Evolutionary conservation across 805 yeast genomes (phyloP).

Genomic region (Lipomyces chichibuensis): DNA sequence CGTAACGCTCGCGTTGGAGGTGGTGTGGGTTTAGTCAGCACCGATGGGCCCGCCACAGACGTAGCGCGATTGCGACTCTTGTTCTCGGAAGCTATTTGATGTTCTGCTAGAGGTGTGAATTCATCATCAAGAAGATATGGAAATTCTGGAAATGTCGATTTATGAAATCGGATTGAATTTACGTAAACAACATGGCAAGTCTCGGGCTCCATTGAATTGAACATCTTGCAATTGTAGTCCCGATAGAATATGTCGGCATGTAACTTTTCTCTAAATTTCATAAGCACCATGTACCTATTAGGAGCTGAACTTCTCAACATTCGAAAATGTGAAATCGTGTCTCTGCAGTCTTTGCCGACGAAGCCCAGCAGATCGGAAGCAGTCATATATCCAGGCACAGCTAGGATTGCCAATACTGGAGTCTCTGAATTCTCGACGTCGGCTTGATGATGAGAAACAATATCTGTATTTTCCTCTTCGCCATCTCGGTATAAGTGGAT

Average conservation of each 20-base stretch:
- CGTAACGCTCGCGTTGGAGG: constrained; percentile 43
- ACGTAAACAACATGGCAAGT: constrained; percentile 75
- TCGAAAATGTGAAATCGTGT: constrained; percentile 68
- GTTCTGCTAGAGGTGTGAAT: constrained; percentile 51
- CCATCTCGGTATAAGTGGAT: constrained; percentile 65
- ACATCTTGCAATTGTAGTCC: constrained; percentile 68
- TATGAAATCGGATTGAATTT: constrained; percentile 56
- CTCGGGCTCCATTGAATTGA: constrained; percentile 89
- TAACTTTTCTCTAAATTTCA: constrained; percentile 65
- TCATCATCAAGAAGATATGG: constrained; percentile 78
- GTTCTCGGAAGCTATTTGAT: constrained; percentile 21
- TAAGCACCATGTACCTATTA: constrained; percentile 71
- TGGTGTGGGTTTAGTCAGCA: constrained; percentile 32
- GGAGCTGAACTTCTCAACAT: constrained; percentile 67
- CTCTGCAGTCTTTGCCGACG: constrained; percentile 64
- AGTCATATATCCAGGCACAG: constrained; percentile 84
- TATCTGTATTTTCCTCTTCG: constrained; percentile 43
- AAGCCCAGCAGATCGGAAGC: constrained; percentile 82
- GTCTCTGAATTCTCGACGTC: constrained; percentile 35
- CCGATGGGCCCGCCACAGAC: constrained; percentile 10
- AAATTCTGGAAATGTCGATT: constrained; percentile 46
- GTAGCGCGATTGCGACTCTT: constrained; percentile 16
- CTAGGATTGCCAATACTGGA: constrained; percentile 74
- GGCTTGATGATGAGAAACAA: constrained; percentile 22
- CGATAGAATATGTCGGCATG: constrained; percentile 67